Evolutionary conservation across 2,329 filamentous ascomycete species (phyloP), one percentile per base, ranked within the genome.

Genomic region (Coniochaeta hoffmannii): DNA sequence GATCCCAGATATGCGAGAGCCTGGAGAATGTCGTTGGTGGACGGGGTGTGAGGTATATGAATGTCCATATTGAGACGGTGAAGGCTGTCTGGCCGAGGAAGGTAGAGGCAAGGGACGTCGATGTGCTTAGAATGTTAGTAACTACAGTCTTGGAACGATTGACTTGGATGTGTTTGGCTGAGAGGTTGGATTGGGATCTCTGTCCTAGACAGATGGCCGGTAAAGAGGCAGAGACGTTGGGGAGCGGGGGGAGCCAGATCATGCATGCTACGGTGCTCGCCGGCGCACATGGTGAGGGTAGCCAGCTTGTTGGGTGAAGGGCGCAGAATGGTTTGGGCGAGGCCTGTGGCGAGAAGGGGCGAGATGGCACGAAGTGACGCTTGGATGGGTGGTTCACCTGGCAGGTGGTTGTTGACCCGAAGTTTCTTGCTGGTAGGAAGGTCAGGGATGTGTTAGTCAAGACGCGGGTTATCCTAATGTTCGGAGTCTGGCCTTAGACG

Each of bases 211-310:
- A 79, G 95, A 80, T 82, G 44, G 3, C 15, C 15, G n/a, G n/a
- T 19, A 30, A 35, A 75, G 64, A 96, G 71, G 87, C 87, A 1
- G 81, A 90, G 63, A 76, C 90, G 3, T 73, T 96, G 49, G 76
- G 81, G 63, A 86, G 86, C 0, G 85, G 88, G 11, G 90, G 95
- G 72, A 87, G 82, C 54, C 79, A 82, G 53, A 95, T 96, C 90
- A 96, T 90, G 1, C 91, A 96, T 65, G 91, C 91, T 4, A 96
- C 96, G 91, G 89, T 95, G 0, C 71, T 96, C 59, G 96, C 90
- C 2, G 91, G 83, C 1, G 91, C 96, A 49, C 90, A 96, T 66
- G 69, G 95, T 2, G 86, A 88, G 57, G 75, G 79, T 1, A 85
- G 82, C 1, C 80, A 83, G 69, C 78, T 83, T 2, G 81, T 90